These are phyloP conservation scores for Daldinia sp. DNA, from an alignment of 2,329 filamentous ascomycete species.

Conservation along the genomic window DNA sequence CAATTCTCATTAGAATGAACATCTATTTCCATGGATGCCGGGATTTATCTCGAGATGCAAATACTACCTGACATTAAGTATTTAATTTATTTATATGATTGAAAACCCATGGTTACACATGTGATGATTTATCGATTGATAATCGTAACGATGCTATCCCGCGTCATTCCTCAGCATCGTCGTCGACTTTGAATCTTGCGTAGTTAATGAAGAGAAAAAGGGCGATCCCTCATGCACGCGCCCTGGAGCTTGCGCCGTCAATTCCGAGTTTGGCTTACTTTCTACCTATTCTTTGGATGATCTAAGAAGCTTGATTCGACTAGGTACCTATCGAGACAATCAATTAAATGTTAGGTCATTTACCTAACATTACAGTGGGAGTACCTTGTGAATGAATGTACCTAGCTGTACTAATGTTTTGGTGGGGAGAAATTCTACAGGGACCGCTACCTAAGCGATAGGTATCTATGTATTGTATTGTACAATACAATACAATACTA, in stretches of 20 bases:
- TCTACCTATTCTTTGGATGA: background rate
- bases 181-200: no score
- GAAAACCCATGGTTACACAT: background rate
- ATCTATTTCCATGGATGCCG: background rate
- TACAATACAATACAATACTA: no score
- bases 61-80: no score
- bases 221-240: background rate
- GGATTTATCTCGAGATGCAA: background rate
- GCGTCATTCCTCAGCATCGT: background rate
- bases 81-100: no score
- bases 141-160: background rate
- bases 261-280: background rate
- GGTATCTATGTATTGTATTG: no score
- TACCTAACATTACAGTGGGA: no score
- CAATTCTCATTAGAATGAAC: background rate
- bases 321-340: no score
- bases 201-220: background rate
- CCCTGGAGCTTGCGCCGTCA: background rate
- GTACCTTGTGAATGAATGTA: no score
- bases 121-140: background rate
- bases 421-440: no score
- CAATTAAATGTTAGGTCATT: no score
- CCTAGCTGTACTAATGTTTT: no score
- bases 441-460: no score
- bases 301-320: background rate